Evolutionary conservation across 192 early-diverging fungal species (phyloP).

Genomic region (Coemansia javaensis): DNA sequence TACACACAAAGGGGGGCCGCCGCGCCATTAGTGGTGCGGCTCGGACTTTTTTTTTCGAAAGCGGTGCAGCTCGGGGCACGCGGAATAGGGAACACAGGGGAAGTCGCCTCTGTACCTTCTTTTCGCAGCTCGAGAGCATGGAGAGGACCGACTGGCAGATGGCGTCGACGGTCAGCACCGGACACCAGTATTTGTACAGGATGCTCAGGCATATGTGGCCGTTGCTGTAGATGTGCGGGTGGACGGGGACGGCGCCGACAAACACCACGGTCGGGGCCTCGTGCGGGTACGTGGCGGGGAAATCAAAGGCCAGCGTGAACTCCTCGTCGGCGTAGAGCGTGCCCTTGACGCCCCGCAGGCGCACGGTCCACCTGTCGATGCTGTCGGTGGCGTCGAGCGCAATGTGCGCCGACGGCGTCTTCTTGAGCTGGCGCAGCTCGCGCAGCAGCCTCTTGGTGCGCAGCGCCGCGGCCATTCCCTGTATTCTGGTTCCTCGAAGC

Average conservation of each 20-base stretch:
- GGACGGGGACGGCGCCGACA: constrained; percentile 57
- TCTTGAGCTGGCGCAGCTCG: constrained; percentile 37
- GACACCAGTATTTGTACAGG: constrained; percentile 90
- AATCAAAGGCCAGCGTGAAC: constrained; percentile 61
- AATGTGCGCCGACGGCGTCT: constrained; percentile 8
- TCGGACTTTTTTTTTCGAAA: too few species aligned
- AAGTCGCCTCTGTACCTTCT: constrained; percentile 52
- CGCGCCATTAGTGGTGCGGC: too few species aligned
- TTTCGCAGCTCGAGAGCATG: constrained; percentile 83
- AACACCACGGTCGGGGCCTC: constrained; percentile 72
- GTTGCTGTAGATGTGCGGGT: constrained; percentile 83
- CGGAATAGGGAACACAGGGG: neutral
- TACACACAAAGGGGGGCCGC: too few species aligned
- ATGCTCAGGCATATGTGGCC: constrained; percentile 98
- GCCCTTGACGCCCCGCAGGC: constrained; percentile 57
- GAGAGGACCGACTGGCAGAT: constrained; percentile 88
- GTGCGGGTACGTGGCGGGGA: constrained; percentile 67
- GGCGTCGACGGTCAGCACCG: constrained; percentile 82
- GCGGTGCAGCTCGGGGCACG: too few species aligned
- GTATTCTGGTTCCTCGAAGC: too few species aligned
- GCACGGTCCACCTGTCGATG: constrained; percentile 59
- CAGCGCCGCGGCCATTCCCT: constrained; percentile 16
- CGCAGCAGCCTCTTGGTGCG: constrained; percentile 40
- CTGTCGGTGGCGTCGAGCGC: constrained; percentile 31
- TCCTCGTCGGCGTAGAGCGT: constrained; percentile 61